These are phyloP conservation scores for Apiotrichum sp. DNA, from an alignment of 1,284 basidiomycete genomes.

Conservation along the genomic window DNA sequence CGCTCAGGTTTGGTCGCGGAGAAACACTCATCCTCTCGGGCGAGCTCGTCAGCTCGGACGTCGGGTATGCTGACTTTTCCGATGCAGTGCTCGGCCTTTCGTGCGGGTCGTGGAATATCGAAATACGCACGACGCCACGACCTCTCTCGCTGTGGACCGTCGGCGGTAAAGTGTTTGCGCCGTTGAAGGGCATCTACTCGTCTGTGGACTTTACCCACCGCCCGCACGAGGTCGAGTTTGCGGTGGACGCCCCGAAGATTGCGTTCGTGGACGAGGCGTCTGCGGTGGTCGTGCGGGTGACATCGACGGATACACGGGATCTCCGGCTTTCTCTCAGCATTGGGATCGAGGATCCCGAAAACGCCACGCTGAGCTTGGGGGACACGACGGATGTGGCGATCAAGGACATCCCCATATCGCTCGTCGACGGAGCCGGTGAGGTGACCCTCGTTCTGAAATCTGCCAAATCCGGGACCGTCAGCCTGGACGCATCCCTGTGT, in stretches of 20 bases:
- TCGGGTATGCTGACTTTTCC: slow-evolving; percentile 22
- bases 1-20: slow-evolving; percentile 19
- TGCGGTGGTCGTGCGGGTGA: slow-evolving; percentile 56
- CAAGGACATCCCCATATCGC: slow-evolving; percentile 21
- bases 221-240: slow-evolving; percentile 56
- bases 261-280: slow-evolving; percentile 73
- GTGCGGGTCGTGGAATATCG: slow-evolving; percentile 32
- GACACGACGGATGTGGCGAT: slow-evolving; percentile 17
- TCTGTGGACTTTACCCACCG: slow-evolving; percentile 57
- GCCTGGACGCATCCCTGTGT: slow-evolving; percentile 24
- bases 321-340: slow-evolving; percentile 65
- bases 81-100: slow-evolving; percentile 23
- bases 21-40: slow-evolving; percentile 22
- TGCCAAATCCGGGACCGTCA: slow-evolving; percentile 16
- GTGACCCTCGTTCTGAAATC: slow-evolving; percentile 17
- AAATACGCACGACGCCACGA: slow-evolving; percentile 20
- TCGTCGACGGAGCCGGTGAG: slow-evolving; percentile 12
- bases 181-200: slow-evolving; percentile 2
- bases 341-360: slow-evolving; percentile 68
- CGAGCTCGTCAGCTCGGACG: background rate
- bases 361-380: slow-evolving; percentile 49
- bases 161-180: slow-evolving; percentile 13
- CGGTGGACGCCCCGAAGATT: slow-evolving; percentile 56
- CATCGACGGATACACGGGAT: slow-evolving; percentile 59
- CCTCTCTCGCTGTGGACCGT: slow-evolving; percentile 22